These are phyloP conservation scores for Parietaria judaica DNA, from an alignment of 306 rosid species.

Conservation along the genomic window DNA sequence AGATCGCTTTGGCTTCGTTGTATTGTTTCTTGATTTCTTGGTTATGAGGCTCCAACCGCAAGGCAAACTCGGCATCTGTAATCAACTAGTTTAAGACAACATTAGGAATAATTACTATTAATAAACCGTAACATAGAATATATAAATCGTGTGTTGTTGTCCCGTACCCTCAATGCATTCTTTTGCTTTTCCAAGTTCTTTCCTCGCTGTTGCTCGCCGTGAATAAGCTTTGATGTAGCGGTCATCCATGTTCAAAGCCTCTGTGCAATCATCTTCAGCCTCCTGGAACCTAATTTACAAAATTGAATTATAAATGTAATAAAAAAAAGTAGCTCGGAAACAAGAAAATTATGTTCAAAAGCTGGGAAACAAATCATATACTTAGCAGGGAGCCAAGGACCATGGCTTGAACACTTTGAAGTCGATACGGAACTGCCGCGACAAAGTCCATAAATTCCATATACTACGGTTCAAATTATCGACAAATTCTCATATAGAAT, in stretches of 20 bases:
- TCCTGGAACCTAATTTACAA: slow-evolving; percentile 53
- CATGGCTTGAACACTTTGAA: no score
- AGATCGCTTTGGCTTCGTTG: slow-evolving; percentile 64
- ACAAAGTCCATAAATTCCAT: slow-evolving; percentile 1
- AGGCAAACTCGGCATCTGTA: slow-evolving; percentile 89
- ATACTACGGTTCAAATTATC: no score
- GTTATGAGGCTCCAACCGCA: slow-evolving; percentile 86
- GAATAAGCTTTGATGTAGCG: slow-evolving; percentile 94
- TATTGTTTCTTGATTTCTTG: slow-evolving; percentile 88
- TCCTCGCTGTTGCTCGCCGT: slow-evolving; percentile 81
- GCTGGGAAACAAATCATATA: background rate
- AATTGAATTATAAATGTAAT: background rate
- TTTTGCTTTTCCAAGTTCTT: slow-evolving; percentile 76
- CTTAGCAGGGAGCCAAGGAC: no score
- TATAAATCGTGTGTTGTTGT: slow-evolving; percentile 13
- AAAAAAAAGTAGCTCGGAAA: background rate
- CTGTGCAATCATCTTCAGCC: slow-evolving; percentile 95
- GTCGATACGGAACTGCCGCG: background rate
- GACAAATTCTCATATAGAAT: no score
- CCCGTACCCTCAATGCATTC: slow-evolving; percentile 75
- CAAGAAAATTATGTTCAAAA: background rate
- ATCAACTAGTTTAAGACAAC: slow-evolving; percentile 28
- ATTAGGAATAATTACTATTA: slow-evolving; percentile 18
- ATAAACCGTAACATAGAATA: background rate
- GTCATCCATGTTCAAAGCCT: slow-evolving; percentile 88